Evolutionary conservation across 129 eudicot species (phyloP), one percentile per base, ranked within the genome.

Genomic region (Ambrosia artemisiifolia): DNA sequence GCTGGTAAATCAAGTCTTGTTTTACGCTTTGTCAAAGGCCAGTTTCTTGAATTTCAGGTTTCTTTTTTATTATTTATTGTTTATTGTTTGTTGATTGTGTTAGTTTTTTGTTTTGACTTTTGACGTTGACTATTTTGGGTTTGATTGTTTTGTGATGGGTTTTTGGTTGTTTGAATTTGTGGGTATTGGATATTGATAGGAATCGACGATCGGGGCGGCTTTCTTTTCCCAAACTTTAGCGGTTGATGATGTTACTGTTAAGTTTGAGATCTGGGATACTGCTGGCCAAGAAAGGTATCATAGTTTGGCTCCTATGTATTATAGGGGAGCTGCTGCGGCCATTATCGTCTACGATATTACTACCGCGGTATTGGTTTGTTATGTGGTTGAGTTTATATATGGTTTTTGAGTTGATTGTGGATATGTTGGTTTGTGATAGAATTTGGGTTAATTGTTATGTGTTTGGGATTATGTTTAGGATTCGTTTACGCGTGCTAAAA

Each of bases 201-300:
- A 95, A 83, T 95, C 99, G 72, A 95, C 99, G 78, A 95, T 95
- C 71, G 99, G 99, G 74, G 99, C 99, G 11, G 99, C 99, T 16
- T 95, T 95, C 80, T 95, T 95, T 75, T 95, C 99, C 40, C 97
- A 90, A 77, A 88, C 97, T 28, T 81, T 95, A 71, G 86, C 99
- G 7, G 97, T 90, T 50, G 86, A 90, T 24, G 94, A 88, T 56
- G 88, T 88, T 1, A 88, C 97, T 2, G 96, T 95, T 68, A 95
- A 95, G 59, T 88, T 95, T 42, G 99, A 95, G 96, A 95, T 95
- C 81, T 95, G 99, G 99, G 99, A 95, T 70, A 95, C 97, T 56
- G 99, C 99, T n/a, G 99, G 99, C 5, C 99, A 95, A 74, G 99
- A 95, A 77, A 83, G 99, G 77, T 90, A 95, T 80, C 99, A 95